Conservation (phyloP, 139 green algal genomes). For the Eudorina sp. region DNA sequence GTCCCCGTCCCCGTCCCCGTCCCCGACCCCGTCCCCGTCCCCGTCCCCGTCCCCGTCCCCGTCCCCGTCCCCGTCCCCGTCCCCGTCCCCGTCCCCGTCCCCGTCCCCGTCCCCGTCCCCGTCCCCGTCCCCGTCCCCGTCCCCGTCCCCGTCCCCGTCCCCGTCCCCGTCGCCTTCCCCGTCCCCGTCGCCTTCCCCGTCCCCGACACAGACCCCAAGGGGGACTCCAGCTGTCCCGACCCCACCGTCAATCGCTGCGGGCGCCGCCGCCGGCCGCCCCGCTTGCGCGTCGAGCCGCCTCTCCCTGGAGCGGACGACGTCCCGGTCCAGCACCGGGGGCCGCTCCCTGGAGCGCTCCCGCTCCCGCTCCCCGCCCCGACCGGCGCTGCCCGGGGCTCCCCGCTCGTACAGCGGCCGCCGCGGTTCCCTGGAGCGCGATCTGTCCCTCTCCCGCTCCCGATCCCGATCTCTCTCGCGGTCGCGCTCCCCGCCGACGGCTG, state of each 20-base stretch:
- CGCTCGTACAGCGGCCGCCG: background rate
- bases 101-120: too few relatives aligned
- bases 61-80: too few relatives aligned
- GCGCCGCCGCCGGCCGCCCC: conserved; percentile 1
- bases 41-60: too few relatives aligned
- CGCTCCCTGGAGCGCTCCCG: conserved; percentile 3
- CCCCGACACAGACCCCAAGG: too few relatives aligned
- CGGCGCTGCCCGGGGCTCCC: background rate
- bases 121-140: too few relatives aligned
- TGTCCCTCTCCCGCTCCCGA: background rate
- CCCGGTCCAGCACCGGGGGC: background rate
- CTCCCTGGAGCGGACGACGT: conserved; percentile 33
- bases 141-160: too few relatives aligned
- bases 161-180: too few relatives aligned
- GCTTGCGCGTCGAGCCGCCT: conserved; percentile 18
- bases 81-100: too few relatives aligned
- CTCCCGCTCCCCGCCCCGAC: background rate
- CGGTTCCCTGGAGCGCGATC: background rate
- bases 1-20: too few relatives aligned
- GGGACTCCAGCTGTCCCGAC: too few relatives aligned
- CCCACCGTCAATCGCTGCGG: conserved; percentile 10
- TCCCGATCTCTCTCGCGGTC: background rate
- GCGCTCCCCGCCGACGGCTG: background rate
- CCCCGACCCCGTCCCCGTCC: too few relatives aligned
- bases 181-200: too few relatives aligned